These are phyloP conservation scores for Hemileccinum impolitum DNA, from an alignment of 768 basidiomycete species.

Conservation along the genomic window DNA sequence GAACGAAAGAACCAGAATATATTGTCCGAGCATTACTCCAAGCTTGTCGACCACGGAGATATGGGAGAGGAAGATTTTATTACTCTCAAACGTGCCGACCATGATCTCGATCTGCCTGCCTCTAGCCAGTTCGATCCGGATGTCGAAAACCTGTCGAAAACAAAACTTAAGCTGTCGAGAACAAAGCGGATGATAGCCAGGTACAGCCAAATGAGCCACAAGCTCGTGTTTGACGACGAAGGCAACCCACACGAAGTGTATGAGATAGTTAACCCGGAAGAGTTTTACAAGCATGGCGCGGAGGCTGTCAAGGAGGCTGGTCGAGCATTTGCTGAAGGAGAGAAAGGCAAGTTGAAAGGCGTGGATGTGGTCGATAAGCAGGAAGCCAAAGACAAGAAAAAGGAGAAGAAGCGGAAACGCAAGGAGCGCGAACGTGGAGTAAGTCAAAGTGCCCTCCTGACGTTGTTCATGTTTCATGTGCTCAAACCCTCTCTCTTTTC, in stretches of 20 bases:
- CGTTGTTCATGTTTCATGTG: not conserved
- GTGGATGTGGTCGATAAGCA: constrained; percentile 69
- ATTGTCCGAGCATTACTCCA: constrained; percentile 84
- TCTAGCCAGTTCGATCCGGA: constrained; percentile 30
- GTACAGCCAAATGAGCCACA: constrained; percentile 55
- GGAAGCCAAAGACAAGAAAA: constrained; percentile 85
- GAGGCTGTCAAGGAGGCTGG: constrained; percentile 67
- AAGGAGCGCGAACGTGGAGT: constrained; percentile 67
- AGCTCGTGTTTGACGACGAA: constrained; percentile 88
- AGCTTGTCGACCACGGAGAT: constrained; percentile 71
- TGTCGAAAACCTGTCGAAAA: too few species aligned
- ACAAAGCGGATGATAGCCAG: constrained; percentile 73
- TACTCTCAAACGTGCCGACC: constrained; percentile 91
- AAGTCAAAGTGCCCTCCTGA: too few species aligned
- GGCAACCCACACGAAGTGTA: too few species aligned
- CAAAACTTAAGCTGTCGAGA: constrained; percentile 55
- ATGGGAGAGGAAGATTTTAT: constrained; percentile 74
- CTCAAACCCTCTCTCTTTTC: too few species aligned
- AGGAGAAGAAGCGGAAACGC: constrained; percentile 84
- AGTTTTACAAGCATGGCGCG: constrained; percentile 63
- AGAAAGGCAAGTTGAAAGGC: constrained; percentile 62
- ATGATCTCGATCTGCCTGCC: constrained; percentile 64
- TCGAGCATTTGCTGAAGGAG: too few species aligned
- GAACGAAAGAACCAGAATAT: constrained; percentile 93
- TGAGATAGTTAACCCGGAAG: constrained; percentile 69